Conservation (phyloP, 1,284 basidiomycete genomes). For the Retiboletus fuscus region DNA sequence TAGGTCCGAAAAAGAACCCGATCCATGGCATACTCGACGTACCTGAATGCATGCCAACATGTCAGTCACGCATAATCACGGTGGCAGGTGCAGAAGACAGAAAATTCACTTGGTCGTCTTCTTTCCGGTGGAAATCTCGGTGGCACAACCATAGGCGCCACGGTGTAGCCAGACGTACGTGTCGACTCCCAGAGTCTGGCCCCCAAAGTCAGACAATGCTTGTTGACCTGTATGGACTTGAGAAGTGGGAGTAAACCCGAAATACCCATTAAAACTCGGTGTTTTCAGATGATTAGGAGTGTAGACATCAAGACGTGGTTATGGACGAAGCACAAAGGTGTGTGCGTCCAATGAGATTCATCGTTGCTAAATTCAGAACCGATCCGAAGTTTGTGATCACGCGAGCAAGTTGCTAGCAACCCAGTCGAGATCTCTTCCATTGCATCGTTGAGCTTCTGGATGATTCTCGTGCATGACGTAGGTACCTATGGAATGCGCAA, state of each 20-base stretch:
- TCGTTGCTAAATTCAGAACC: background rate
- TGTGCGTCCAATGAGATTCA: constrained; percentile 38
- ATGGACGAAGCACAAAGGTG: constrained; percentile 18
- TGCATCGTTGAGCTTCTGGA: too few relatives aligned
- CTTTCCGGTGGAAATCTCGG: constrained; percentile 89
- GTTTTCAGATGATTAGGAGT: background rate
- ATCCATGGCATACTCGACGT: constrained; percentile 97
- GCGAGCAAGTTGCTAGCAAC: too few relatives aligned
- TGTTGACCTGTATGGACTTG: constrained; percentile 87
- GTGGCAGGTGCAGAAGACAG: background rate
- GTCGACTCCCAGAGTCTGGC: constrained; percentile 86
- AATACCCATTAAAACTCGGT: constrained; percentile 79
- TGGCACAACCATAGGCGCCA: constrained; percentile 92
- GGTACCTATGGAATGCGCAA: too few relatives aligned
- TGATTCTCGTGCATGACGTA: too few relatives aligned
- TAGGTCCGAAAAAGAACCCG: constrained; percentile 73
- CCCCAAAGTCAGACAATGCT: constrained; percentile 85
- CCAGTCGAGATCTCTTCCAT: too few relatives aligned
- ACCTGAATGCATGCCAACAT: constrained; percentile 61
- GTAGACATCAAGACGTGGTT: constrained; percentile 19
- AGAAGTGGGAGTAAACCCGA: constrained; percentile 92
- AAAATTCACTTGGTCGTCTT: constrained; percentile 81
- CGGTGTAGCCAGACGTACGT: constrained; percentile 98
- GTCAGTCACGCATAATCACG: constrained; percentile 12
- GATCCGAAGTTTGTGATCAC: too few relatives aligned